Percentiles rank a stretch among this genome's conserved stretches.
phyloP scores from a whole-genome alignment of 140 eudicot genomes.

The Erigeron philadelphicus region DNA sequence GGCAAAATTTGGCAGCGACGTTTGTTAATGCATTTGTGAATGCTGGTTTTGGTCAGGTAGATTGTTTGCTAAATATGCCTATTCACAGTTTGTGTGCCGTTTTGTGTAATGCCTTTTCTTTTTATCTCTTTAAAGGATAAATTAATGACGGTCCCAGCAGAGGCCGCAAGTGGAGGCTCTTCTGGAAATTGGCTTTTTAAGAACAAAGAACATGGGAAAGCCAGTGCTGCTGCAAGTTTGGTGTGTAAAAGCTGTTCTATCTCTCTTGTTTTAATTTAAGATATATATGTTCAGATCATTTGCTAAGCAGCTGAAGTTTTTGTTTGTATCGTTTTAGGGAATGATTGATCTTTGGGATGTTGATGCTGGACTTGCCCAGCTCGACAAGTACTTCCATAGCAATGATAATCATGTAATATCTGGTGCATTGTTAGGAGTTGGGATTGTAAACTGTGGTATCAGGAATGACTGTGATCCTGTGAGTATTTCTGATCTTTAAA shows the following conservation, averaged over 20 bases:
- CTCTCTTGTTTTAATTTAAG: not conserved
- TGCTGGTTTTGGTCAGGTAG: constrained; percentile 99
- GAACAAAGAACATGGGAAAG: constrained; percentile 95
- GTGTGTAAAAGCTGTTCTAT: constrained; percentile 34
- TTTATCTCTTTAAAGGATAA: constrained; percentile 56
- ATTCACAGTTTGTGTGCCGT: too few relatives aligned
- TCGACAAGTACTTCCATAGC: constrained; percentile 95
- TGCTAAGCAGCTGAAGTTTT: not conserved
- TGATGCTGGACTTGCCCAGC: constrained; percentile 93
- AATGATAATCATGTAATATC: constrained; percentile 77
- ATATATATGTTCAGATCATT: not conserved
- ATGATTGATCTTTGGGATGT: constrained; percentile 98
- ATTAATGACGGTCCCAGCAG: constrained; percentile 82
- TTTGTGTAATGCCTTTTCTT: not conserved
- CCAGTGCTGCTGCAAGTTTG: constrained; percentile 99
- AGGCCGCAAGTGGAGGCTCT: constrained; percentile 68
- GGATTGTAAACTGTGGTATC: constrained; percentile 82
- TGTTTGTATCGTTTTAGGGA: constrained; percentile 42
- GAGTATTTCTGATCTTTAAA: constrained; percentile 20
- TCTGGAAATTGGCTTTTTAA: constrained; percentile 91
- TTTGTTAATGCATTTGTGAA: constrained; percentile 98
- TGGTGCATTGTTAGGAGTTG: constrained; percentile 94
- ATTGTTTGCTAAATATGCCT: not conserved
- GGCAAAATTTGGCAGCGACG: constrained; percentile 92
- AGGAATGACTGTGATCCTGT: constrained; percentile 98